phyloP scores from a whole-genome alignment of 208 protist genomes.

The Trichomonas tenax region DNA sequence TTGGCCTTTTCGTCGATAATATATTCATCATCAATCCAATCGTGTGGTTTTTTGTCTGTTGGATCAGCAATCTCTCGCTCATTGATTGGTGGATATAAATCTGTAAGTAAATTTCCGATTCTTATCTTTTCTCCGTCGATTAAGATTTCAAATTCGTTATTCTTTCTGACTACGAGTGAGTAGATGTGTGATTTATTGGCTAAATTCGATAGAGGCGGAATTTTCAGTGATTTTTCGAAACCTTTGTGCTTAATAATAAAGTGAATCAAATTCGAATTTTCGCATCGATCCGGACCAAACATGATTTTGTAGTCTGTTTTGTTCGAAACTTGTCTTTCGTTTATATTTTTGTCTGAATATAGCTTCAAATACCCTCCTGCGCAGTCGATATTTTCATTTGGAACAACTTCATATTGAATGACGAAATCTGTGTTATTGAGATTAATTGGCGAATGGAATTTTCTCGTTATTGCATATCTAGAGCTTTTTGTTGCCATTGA shows the following conservation, averaged over 20 bases:
- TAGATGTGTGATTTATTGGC: slow-evolving; percentile 32
- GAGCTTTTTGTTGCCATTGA: neutral
- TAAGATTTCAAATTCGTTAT: slow-evolving; percentile 33
- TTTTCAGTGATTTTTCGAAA: slow-evolving; percentile 25
- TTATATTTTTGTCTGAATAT: neutral
- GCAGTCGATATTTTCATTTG: slow-evolving; percentile 23
- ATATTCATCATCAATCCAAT: slow-evolving; percentile 36
- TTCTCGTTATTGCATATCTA: neutral
- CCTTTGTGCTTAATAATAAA: slow-evolving; percentile 35
- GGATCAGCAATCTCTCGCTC: slow-evolving; percentile 36
- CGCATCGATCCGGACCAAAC: slow-evolving; percentile 48
- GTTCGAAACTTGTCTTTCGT: slow-evolving; percentile 10
- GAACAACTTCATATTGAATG: slow-evolving; percentile 37
- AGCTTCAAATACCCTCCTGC: slow-evolving; percentile 44
- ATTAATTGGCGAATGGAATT: neutral
- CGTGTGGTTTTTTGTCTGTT: slow-evolving; percentile 31
- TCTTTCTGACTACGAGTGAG: slow-evolving; percentile 24
- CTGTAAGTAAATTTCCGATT: slow-evolving; percentile 27
- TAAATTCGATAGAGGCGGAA: neutral
- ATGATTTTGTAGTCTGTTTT: slow-evolving; percentile 41
- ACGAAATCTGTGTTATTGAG: neutral
- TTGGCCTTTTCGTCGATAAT: neutral
- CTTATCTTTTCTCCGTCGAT: slow-evolving; percentile 30
- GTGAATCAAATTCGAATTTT: slow-evolving; percentile 30
- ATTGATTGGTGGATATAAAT: slow-evolving; percentile 36